Base-by-base conservation (phyloP, 2,329 filamentous ascomycete genomes). In the Diplodia scrobiculata region DNA sequence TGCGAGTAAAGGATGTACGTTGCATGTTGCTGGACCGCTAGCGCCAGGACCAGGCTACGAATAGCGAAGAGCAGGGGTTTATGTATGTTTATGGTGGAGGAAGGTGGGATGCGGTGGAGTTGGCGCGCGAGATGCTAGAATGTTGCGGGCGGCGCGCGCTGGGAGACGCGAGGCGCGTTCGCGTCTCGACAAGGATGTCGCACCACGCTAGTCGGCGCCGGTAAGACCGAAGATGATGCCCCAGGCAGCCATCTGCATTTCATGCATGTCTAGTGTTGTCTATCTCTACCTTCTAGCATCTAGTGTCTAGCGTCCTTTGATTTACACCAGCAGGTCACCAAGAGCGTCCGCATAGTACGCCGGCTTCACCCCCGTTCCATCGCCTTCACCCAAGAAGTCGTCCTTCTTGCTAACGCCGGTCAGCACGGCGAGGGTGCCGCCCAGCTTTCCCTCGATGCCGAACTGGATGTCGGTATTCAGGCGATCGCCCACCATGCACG, bases 401-500 rank as follows among this genome's bases (percentile, higher is more conserved):
- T 90, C 89, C 79, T 94, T 92, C 79, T 90, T 90, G 73, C 86
- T 89, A 17, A 99, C 94, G 17, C 95, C 95, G 0, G 93, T 97
- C 77, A 97, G 81, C 5, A 99, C 95, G 47, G 90, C 91, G 71
- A 99, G 79, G 0, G 95, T 98, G 0, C 95, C 95, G 19, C 95
- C 95, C 32, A 99, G 84, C 70, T 90, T 89, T 0, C 94, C 94
- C 75, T 98, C 89, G 69, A 97, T 85, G 3, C 95, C 95, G 76
- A 99, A 99, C 76, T 91, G 88, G 76, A 99, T 98, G 79, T 99
- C 95, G 0, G 95, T 99, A 77, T 98, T 91, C 69, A 97, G 82
- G 34, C 95, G 85, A 77, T 99, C 95, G 6, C 95, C 95, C 51
- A 99, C 86, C 95, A 99, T 99, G 79, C 95, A 98, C 0, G 95